Evolutionary conservation across 805 yeast species (phyloP), one percentile per base, ranked within the genome.

Genomic region (Priceomyces castillae): DNA sequence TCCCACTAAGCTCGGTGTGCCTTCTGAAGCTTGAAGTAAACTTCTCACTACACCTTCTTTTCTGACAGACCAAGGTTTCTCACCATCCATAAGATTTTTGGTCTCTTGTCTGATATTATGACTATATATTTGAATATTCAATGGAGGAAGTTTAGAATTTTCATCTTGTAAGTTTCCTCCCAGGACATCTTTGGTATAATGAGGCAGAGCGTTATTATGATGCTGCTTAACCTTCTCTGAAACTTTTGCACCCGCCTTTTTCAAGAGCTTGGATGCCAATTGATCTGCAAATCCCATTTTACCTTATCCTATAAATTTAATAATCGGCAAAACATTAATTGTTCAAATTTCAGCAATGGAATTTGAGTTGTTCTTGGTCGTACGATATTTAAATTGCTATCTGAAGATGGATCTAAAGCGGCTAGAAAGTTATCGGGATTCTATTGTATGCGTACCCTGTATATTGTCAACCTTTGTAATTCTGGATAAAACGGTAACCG

Each of bases 81-180:
- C 84, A 12, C 67, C 69, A 5, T 54, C 48, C 41, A 49, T 59
- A 0, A 53, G 52, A 12, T 57, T 53, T 17, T 43, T 49, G 46
- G 67, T 64, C 41, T 72, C 78, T 43, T 62, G 68, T 36, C 79
- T 57, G 33, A 74, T 64, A 50, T 74, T 74, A 51, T 74, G 69
- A n/a, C 71, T 61, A 51, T 71, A 73, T 4, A 55, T 46, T 18
- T 58, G 54, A 10, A 50, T 39, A 7, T 46, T 16, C 18, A 53
- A 40, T 7, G 52, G 52, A 2, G 48, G 49, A n/a, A 50, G 40
- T 22, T 44, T 25, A 5, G 41, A 18, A 39, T 50, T 50, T 14
- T 39, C 35, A 30, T 41, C 41, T 16, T 25, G 23, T 4, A 42
- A 22, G 19, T 45, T 22, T 11, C 39, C 36, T 12, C 22, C 30